A percentile compares a stretch with the other conserved stretches of the same genome.
These are phyloP conservation scores for Metroxylon sagu DNA, from an alignment of 176 grass and related monocot genomes.

Conservation along the genomic window DNA sequence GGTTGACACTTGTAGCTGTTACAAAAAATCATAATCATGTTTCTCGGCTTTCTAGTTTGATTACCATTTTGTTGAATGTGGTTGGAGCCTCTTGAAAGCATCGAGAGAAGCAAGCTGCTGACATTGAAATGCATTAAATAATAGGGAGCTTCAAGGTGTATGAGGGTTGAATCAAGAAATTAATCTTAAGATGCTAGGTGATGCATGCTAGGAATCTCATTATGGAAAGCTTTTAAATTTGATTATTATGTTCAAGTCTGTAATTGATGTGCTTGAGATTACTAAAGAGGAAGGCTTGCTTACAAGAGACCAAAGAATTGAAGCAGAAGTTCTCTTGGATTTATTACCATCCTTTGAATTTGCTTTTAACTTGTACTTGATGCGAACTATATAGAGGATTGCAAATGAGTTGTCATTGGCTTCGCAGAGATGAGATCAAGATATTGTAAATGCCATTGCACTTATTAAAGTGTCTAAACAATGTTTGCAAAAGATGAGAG, in stretches of 20 bases:
- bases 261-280: too few species aligned
- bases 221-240: neutral
- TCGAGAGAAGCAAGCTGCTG: neutral
- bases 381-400: neutral
- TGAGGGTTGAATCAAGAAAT: neutral
- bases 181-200: neutral
- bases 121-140: neutral
- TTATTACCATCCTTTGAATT: neutral
- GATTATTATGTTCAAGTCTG: neutral
- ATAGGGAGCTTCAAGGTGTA: neutral
- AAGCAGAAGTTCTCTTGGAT: neutral
- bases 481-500: too few species aligned
- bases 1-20: neutral
- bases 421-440: neutral
- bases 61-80: neutral
- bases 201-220: neutral
- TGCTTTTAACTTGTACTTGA: neutral
- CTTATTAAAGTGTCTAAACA: too few species aligned
- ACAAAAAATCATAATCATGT: neutral
- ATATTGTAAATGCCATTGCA: too few species aligned
- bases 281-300: neutral
- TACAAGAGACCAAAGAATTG: neutral
- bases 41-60: neutral
- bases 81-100: neutral
- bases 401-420: neutral